Evolutionary conservation across 495 filamentous ascomycete species (phyloP).

Genomic region (Choiromyces venosus): DNA sequence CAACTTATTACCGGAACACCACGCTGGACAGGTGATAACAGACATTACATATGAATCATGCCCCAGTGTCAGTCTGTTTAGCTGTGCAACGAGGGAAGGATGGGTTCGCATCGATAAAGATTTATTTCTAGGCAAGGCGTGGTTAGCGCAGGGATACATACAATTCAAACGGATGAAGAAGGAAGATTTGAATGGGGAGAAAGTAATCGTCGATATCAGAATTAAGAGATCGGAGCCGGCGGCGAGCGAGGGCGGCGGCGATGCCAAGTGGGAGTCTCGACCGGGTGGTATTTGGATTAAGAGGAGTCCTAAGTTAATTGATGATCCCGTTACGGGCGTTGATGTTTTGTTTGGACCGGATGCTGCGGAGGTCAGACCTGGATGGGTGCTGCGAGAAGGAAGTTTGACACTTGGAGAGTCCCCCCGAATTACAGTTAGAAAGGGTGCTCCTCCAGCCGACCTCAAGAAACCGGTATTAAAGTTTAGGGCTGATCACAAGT

Average conservation of each 20-base stretch:
- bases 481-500: slow-evolving; percentile 81
- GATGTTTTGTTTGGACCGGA: slow-evolving; percentile 92
- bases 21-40: slow-evolving; percentile 73
- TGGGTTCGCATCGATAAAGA: slow-evolving; percentile 93
- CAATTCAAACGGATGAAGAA: slow-evolving; percentile 83
- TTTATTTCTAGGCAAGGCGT: slow-evolving; percentile 68
- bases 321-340: slow-evolving; percentile 69
- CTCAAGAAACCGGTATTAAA: slow-evolving; percentile 61
- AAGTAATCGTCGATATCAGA: slow-evolving; percentile 74
- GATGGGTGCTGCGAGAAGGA: slow-evolving; percentile 71
- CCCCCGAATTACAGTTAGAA: slow-evolving; percentile 67
- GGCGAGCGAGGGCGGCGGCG: slow-evolving; percentile 51
- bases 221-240: slow-evolving; percentile 72
- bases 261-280: slow-evolving; percentile 73
- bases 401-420: slow-evolving; percentile 49
- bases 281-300: slow-evolving; percentile 82
- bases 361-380: slow-evolving; percentile 77
- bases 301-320: slow-evolving; percentile 64
- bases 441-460: slow-evolving; percentile 58
- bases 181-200: slow-evolving; percentile 73
- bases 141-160: slow-evolving; percentile 73
- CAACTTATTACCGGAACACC: slow-evolving; percentile 73
- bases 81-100: slow-evolving; percentile 58
- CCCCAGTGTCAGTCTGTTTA: slow-evolving; percentile 68
- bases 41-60: slow-evolving; percentile 82